These are phyloP conservation scores for Penicillium ochrochloron DNA, from an alignment of 495 filamentous ascomycete species.

Conservation along the genomic window DNA sequence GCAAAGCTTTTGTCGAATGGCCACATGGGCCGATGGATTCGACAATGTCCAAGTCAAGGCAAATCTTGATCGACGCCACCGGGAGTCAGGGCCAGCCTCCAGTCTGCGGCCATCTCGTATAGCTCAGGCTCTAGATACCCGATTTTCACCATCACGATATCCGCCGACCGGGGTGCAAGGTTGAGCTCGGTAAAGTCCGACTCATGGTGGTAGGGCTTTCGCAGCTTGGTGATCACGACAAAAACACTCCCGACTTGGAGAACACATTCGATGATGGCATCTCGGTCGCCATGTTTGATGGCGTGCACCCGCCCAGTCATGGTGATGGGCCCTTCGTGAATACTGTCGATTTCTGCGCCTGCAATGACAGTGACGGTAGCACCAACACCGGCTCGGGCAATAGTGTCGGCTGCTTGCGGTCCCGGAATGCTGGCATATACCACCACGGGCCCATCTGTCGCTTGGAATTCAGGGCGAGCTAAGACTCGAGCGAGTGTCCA, in stretches of 20 bases:
- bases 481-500: conserved; percentile 56
- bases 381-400: conserved; percentile 53
- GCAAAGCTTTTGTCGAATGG: conserved; percentile 53
- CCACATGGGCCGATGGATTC: conserved; percentile 60
- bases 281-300: conserved; percentile 55
- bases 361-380: conserved; percentile 57
- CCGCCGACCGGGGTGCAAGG: conserved; percentile 49
- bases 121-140: conserved; percentile 63
- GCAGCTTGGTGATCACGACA: conserved; percentile 58
- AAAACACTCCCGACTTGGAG: conserved; percentile 58
- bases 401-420: conserved; percentile 48
- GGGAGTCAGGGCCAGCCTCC: conserved; percentile 59
- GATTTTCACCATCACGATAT: conserved; percentile 64
- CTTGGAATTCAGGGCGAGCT: conserved; percentile 50
- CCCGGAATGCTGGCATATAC: conserved; percentile 64
- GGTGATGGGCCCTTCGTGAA: conserved; percentile 56
- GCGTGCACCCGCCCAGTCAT: conserved; percentile 59
- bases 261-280: conserved; percentile 56
- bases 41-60: conserved; percentile 50
- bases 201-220: conserved; percentile 63
- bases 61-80: conserved; percentile 62
- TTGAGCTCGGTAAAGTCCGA: conserved; percentile 57
- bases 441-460: conserved; percentile 43
- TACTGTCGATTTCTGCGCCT: conserved; percentile 57
- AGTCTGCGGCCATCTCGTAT: conserved; percentile 58